A percentile compares a stretch with the other conserved stretches of the same genome.
These are phyloP conservation scores for Phialophora tarda DNA, from an alignment of 2,329 filamentous ascomycete species.

Conservation along the genomic window DNA sequence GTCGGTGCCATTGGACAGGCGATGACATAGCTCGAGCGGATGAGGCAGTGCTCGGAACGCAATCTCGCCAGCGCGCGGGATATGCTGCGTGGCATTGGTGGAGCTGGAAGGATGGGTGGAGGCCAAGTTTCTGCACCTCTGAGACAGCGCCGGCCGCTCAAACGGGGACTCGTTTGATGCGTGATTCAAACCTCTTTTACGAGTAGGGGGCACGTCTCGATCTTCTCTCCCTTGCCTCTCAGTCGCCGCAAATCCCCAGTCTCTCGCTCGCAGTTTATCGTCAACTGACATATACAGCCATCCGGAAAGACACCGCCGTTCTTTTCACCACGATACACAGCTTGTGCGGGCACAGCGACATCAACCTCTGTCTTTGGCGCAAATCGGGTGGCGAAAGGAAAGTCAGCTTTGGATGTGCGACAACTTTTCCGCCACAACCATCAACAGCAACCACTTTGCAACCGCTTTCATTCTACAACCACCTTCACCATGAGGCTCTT, in stretches of 20 bases:
- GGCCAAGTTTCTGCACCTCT: constrained; percentile 16
- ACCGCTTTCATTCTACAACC: constrained; percentile 2
- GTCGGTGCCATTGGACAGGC: constrained; percentile 2
- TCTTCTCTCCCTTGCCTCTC: constrained; percentile 10
- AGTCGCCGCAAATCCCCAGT: not conserved
- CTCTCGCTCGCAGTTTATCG: not conserved
- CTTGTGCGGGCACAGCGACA: constrained; percentile 20
- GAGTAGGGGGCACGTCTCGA: constrained; percentile 6
- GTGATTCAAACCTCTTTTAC: constrained; percentile 15
- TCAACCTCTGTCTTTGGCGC: not conserved
- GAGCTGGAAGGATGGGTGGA: constrained; percentile 10
- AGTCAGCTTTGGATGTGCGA: not conserved
- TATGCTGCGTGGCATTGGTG: constrained; percentile 11
- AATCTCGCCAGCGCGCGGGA: constrained; percentile 16
- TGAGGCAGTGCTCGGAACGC: constrained; percentile 23
- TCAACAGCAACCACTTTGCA: not conserved
- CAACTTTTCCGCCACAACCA: not conserved
- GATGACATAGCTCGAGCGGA: constrained; percentile 8
- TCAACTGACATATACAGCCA: not conserved
- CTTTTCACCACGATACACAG: constrained; percentile 14
- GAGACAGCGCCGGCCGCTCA: constrained; percentile 16
- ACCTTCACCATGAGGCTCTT: constrained; percentile 24
- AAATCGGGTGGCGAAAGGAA: not conserved
- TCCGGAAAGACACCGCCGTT: constrained; percentile 11
- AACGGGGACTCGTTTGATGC: constrained; percentile 17